Evolutionary conservation across 495 filamentous ascomycete species (phyloP).

Genomic region (Penicillium bovifimosum): DNA sequence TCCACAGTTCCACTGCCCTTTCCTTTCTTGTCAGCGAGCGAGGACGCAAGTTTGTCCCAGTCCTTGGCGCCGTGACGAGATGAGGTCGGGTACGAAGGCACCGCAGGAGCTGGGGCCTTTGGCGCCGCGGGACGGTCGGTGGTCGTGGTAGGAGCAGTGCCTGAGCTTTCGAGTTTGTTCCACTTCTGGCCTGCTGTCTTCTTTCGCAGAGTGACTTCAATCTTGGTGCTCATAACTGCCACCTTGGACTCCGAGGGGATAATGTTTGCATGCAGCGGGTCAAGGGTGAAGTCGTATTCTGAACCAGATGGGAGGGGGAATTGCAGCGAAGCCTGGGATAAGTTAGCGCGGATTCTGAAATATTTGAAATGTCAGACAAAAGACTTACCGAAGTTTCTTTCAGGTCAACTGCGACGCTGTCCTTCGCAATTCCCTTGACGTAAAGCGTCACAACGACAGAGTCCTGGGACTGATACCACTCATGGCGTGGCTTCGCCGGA

Average conservation of each 20-base stretch:
- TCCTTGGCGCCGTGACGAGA: conserved; percentile 79
- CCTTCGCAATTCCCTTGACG: conserved; percentile 65
- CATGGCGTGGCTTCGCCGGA: conserved; percentile 60
- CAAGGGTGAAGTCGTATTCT: conserved; percentile 61
- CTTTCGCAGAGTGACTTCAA: conserved; percentile 77
- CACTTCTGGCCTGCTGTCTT: conserved; percentile 65
- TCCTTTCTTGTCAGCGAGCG: conserved; percentile 46
- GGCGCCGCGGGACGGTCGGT: conserved; percentile 24
- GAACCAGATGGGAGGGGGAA: conserved; percentile 60
- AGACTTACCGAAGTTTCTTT: conserved; percentile 45
- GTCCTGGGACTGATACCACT: conserved; percentile 71
- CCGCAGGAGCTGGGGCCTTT: conserved; percentile 20
- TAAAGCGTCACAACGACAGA: conserved; percentile 64
- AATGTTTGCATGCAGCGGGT: conserved; percentile 66
- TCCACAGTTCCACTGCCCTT: conserved; percentile 33
- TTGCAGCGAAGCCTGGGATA: conserved; percentile 50
- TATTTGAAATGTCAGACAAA: background rate
- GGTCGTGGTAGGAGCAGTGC: conserved; percentile 24
- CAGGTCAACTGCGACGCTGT: conserved; percentile 54
- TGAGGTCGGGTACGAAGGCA: conserved; percentile 80
- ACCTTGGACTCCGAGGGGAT: conserved; percentile 53
- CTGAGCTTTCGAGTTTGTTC: conserved; percentile 57
- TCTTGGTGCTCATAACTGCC: conserved; percentile 70
- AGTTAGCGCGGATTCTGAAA: background rate
- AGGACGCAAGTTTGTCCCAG: conserved; percentile 76